Percentiles rank a stretch among this genome's conserved stretches.
These are phyloP conservation scores for Trichomonas gallinae DNA, from an alignment of 208 protist species.

Conservation along the genomic window DNA sequence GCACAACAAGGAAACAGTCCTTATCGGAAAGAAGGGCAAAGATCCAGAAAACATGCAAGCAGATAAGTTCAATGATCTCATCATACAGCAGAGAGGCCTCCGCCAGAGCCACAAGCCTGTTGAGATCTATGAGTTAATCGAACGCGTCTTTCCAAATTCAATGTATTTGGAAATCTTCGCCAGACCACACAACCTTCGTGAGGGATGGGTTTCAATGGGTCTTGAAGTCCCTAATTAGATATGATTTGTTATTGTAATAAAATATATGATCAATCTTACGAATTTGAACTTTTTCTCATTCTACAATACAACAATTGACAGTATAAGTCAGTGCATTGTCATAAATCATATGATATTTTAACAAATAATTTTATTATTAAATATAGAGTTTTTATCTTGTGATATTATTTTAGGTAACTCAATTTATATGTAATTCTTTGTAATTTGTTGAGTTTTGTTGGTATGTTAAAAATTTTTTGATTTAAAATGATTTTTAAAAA, in stretches of 20 bases:
- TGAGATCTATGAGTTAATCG: background rate
- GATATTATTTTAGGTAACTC: too few species aligned
- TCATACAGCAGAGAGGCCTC: background rate
- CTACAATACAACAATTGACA: too few species aligned
- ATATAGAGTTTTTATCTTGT: too few species aligned
- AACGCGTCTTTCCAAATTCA: background rate
- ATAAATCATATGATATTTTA: too few species aligned
- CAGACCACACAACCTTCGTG: background rate
- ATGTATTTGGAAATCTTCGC: constrained; percentile 11
- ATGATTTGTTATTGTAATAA: background rate
- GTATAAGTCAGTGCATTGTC: too few species aligned
- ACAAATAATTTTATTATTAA: too few species aligned
- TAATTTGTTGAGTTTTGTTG: too few species aligned
- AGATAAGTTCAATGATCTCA: background rate
- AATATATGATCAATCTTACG: background rate
- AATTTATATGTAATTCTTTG: too few species aligned
- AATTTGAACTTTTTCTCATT: too few species aligned
- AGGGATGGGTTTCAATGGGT: constrained; percentile 16
- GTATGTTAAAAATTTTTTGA: too few species aligned
- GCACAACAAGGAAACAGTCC: constrained; percentile 10
- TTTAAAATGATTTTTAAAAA: background rate
- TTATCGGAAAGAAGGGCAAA: constrained; percentile 9
- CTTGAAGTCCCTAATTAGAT: background rate
- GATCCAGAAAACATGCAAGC: background rate
- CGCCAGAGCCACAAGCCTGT: background rate